Conservation (phyloP, 768 basidiomycete species). For the Trametes maxima region DNA sequence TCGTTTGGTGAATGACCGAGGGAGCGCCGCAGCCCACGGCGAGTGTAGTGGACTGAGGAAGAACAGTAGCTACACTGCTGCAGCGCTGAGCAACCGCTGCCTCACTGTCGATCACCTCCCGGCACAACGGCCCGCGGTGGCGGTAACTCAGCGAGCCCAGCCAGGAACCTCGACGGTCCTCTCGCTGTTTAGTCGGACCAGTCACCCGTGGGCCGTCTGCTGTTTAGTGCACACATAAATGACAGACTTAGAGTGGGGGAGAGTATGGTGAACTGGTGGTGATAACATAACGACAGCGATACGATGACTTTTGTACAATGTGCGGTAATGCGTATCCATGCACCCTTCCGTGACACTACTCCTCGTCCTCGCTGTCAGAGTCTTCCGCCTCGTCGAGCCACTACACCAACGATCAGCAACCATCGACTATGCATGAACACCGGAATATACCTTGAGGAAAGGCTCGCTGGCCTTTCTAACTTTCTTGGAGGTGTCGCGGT, state of each 20-base stretch:
- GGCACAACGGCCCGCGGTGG: not conserved
- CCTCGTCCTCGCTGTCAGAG: conserved; percentile 51
- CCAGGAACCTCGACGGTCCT: no score
- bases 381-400: conserved; percentile 92
- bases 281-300: no score
- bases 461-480: conserved; percentile 95
- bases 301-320: no score
- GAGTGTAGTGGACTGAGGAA: not conserved
- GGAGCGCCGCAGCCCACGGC: no score
- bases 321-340: no score
- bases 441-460: conserved; percentile 76
- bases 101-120: not conserved
- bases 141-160: no score
- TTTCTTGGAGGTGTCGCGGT: conserved; percentile 93
- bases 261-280: no score
- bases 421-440: not conserved
- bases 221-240: no score
- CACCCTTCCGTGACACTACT: not conserved
- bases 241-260: no score
- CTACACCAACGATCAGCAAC: conserved; percentile 37
- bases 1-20: not conserved
- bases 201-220: no score
- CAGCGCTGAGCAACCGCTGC: not conserved
- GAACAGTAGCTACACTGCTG: not conserved
- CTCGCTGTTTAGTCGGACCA: no score